phyloP scores from a whole-genome alignment of 345 rosid species.

The Abelmoschus esculentus region DNA sequence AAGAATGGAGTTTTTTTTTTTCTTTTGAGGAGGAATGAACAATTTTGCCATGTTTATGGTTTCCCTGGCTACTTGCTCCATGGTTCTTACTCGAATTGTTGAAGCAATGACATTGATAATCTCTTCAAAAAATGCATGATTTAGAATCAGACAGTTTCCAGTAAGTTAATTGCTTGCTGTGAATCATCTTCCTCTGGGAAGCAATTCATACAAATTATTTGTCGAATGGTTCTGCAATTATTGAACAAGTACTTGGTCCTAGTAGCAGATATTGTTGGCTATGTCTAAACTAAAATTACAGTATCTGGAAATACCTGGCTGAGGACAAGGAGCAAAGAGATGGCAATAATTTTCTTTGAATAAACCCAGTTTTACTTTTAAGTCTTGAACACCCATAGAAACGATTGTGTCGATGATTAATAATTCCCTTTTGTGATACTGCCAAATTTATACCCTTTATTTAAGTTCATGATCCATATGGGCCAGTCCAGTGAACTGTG shows the following conservation, averaged over 20 bases:
- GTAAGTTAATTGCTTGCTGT: background rate
- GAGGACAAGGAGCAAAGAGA: background rate
- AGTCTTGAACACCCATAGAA: background rate
- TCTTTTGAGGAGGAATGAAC: too few relatives aligned
- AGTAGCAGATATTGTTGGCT: background rate
- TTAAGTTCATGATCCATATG: too few relatives aligned
- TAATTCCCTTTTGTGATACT: constrained; percentile 9
- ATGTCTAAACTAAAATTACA: background rate
- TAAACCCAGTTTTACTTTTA: too few relatives aligned
- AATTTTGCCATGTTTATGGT: too few relatives aligned
- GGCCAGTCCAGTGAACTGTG: too few relatives aligned
- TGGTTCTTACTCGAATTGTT: too few relatives aligned
- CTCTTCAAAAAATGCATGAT: constrained; percentile 13
- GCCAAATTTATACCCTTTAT: background rate
- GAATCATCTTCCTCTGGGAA: background rate
- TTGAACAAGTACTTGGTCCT: background rate
- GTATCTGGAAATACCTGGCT: background rate
- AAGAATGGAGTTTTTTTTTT: too few relatives aligned
- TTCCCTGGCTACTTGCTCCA: too few relatives aligned
- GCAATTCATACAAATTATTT: background rate
- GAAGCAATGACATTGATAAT: too few relatives aligned
- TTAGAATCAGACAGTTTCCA: constrained; percentile 1
- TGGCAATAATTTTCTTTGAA: background rate
- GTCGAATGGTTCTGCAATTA: background rate
- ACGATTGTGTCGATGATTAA: background rate